Evolutionary conservation across 306 rosid species (phyloP), one percentile per base, ranked within the genome.

Genomic region (Acacia confusa): DNA sequence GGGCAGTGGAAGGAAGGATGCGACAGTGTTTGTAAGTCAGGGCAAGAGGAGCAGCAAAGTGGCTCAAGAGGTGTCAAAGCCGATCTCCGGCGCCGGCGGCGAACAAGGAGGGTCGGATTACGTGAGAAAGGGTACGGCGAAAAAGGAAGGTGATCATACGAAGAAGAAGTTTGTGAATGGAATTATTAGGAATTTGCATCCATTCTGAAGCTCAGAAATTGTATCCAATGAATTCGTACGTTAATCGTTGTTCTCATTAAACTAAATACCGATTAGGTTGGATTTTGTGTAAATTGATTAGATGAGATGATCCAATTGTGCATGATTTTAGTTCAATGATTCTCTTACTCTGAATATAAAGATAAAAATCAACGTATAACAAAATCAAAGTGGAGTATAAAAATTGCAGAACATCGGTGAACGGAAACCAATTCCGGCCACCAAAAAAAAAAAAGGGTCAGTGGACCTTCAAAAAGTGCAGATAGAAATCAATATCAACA

Each of bases 161-260:
- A 92, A 83, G 85, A 90, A 82, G 55, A 90, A 80, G 50, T 79
- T 92, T 70, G 97, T 83, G 70, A 88, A 91, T 78, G 97, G 92
- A 55, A 53, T 90, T 47, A 86, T 87, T 60, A 88, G 89, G 87
- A 91, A 80, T 83, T 85, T 95, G 84, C 88, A 83, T 11, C 97
- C 93, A 9, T 90, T 94, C 84, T 92, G 89, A 89, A 75, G 9
- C 65, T 20, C 1, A 19, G 43, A 40, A 41, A 48, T 41, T 16
- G 53, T 57, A 14, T 74, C 48, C 7, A 52, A 53, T 71, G 48
- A 52, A 74, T 71, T 70, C 65, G 13, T 64, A 5, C 14, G 10
- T 24, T 17, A 24, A 60, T 22, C 30, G 7, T 63, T 2, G n/a
- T 12, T 9, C 53, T 4, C 11, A 12, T 69, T 41, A 41, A 22